Evolutionary conservation across 169 alveolate species (phyloP).

Genomic region (Eimeria brunetti): DNA sequence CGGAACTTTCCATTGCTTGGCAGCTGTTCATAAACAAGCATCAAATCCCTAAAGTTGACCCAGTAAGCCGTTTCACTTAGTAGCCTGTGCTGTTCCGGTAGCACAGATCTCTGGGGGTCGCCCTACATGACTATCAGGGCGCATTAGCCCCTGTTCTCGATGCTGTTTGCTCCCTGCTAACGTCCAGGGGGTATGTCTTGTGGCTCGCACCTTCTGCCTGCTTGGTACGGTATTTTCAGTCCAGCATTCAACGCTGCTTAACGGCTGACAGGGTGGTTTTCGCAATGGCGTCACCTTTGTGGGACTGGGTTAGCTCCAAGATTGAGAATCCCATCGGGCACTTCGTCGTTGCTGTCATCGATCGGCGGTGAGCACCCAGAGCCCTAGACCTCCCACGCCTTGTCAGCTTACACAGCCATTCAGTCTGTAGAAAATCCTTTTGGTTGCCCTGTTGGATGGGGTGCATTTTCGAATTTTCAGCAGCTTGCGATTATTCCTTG

Average conservation of each 20-base stretch:
- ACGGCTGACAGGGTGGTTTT: conserved; percentile 12
- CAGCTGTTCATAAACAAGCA: neutral
- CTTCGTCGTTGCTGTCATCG: conserved; percentile 18
- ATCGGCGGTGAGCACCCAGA: conserved; percentile 5
- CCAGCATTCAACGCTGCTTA: neutral
- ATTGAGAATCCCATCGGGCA: neutral
- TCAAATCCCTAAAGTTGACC: neutral
- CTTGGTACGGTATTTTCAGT: neutral
- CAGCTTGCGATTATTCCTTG: neutral
- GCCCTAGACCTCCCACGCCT: neutral
- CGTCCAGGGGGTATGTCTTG: too few relatives aligned
- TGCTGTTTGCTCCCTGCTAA: neutral
- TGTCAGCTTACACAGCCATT: neutral
- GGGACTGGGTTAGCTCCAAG: neutral
- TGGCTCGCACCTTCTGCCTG: neutral
- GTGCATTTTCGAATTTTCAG: neutral
- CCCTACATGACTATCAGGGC: neutral
- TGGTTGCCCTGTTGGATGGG: neutral
- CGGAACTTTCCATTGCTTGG: conserved; percentile 1
- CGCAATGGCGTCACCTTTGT: neutral
- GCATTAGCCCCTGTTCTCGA: neutral
- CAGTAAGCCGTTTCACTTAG: neutral
- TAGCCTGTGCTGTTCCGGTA: neutral
- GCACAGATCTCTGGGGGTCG: neutral
- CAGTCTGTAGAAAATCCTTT: too few relatives aligned